A percentile compares a stretch with the other conserved stretches of the same genome.
phyloP scores from a whole-genome alignment of 495 filamentous ascomycete genomes.

The Talaromyces adpressus region DNA sequence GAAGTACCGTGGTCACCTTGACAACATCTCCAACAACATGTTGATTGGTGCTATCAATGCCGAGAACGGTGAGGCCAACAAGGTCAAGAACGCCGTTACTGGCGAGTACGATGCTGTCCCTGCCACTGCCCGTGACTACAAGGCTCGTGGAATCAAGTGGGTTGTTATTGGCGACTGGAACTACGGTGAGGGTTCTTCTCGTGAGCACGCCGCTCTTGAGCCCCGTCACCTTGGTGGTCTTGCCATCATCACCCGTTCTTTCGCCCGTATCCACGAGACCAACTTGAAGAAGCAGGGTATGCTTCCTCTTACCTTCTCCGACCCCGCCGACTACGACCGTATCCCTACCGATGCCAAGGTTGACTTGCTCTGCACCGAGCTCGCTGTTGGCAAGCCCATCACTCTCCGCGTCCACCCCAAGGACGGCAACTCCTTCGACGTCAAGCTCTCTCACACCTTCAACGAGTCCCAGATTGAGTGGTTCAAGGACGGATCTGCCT shows the following conservation, averaged over 20 bases:
- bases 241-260: conserved; percentile 91
- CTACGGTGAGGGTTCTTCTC: conserved; percentile 95
- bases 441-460: conserved; percentile 89
- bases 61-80: conserved; percentile 96
- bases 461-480: conserved; percentile 95
- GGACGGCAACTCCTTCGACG: conserved; percentile 63
- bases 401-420: conserved; percentile 87
- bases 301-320: conserved; percentile 91
- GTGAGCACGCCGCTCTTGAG: conserved; percentile 97
- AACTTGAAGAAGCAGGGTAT: conserved; percentile 99
- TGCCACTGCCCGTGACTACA: conserved; percentile 95
- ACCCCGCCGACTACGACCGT: conserved; percentile 96
- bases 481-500: conserved; percentile 94
- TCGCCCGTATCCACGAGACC: conserved; percentile 99
- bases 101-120: conserved; percentile 83
- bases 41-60: conserved; percentile 95
- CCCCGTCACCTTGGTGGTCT: conserved; percentile 95
- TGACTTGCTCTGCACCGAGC: conserved; percentile 81
- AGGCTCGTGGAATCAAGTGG: conserved; percentile 92
- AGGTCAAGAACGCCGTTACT: conserved; percentile 85
- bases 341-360: conserved; percentile 90
- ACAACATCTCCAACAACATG: conserved; percentile 99
- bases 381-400: conserved; percentile 89
- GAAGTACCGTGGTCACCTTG: conserved; percentile 98
- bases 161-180: conserved; percentile 99